Evolutionary conservation across 1,139 yeast species (phyloP), one percentile per base, ranked within the genome.

Genomic region (Blastobotrys persicus): DNA sequence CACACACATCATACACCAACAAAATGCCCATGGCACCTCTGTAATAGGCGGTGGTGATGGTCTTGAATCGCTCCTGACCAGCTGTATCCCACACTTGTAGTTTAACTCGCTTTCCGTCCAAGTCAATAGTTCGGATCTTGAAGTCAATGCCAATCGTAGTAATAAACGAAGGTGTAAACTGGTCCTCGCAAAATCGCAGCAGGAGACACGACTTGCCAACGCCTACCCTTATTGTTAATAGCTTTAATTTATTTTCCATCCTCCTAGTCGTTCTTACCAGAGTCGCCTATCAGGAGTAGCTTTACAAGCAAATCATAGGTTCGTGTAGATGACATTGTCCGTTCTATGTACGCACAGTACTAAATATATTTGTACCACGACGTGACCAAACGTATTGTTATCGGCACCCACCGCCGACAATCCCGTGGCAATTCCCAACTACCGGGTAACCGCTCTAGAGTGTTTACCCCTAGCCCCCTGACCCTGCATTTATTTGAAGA

Each of bases 71-170:
- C 71, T 92, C 98, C 74, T 92, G 98, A 39, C 98, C 98, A 4
- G 98, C 98, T 35, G 98, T 92, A 69, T 92, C 98, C 98, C 98
- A 92, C 40, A 92, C 89, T 70, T 92, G 98, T 65, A 92, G 79
- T 73, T 92, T 92, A 70, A 94, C 87, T 61, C 85, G 84, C 71
- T 88, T 87, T 52, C 96, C 96, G 59, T 91, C 92, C 60, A 92
- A 79, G 62, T 91, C 97, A 59, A 91, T 89, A 38, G 98, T 91
- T 71, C 97, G 85, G 68, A 94, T 91, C 74, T 94, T 92, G 78
- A 92, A 92, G 70, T 92, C 98, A 66, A 92, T 92, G 50, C 98
- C 98, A 64, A 92, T 92, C 47, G 98, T 92, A 53, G 98, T 89
- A 70, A 92, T 92, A 69, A 91, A 92, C 33, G 94, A 82, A 16